Percentiles rank a stretch among this genome's conserved stretches.
Conservation (phyloP, 139 green algal species). For the Auxenochlorella pyrenoidosa region DNA sequence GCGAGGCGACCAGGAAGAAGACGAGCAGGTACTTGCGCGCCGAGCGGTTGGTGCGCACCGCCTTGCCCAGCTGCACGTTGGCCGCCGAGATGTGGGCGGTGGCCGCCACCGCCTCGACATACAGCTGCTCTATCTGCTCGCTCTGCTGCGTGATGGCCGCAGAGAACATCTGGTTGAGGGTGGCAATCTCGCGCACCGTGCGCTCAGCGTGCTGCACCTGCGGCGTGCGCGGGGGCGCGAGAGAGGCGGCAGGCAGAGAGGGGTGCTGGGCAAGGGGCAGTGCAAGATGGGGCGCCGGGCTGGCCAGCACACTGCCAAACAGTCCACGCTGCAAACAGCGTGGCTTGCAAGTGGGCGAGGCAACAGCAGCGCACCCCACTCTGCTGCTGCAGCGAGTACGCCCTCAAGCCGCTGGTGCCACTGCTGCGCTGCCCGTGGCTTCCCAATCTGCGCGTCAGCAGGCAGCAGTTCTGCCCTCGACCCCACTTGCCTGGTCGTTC, state of each 20-base stretch:
- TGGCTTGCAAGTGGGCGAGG: too few relatives aligned
- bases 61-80: slow-evolving; percentile 80
- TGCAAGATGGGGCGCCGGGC: too few relatives aligned
- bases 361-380: too few relatives aligned
- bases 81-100: slow-evolving; percentile 20
- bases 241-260: background rate
- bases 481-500: slow-evolving; percentile 35
- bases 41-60: slow-evolving; percentile 67
- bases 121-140: slow-evolving; percentile 85
- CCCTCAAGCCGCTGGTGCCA: too few relatives aligned
- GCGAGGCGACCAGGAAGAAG: slow-evolving; percentile 67
- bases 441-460: background rate
- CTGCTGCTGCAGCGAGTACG: too few relatives aligned
- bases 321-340: background rate
- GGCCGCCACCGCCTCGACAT: slow-evolving; percentile 49
- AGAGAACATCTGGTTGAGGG: slow-evolving; percentile 83
- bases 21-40: slow-evolving; percentile 66
- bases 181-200: slow-evolving; percentile 77
- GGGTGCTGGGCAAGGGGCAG: background rate
- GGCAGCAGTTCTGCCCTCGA: background rate
- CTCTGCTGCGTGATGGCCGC: slow-evolving; percentile 76
- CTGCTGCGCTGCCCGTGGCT: background rate
- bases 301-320: background rate
- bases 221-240: background rate
- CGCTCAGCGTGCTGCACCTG: slow-evolving; percentile 63